Base-by-base conservation (phyloP, 305 asterid species). In the Fraxinus velutina region DNA sequence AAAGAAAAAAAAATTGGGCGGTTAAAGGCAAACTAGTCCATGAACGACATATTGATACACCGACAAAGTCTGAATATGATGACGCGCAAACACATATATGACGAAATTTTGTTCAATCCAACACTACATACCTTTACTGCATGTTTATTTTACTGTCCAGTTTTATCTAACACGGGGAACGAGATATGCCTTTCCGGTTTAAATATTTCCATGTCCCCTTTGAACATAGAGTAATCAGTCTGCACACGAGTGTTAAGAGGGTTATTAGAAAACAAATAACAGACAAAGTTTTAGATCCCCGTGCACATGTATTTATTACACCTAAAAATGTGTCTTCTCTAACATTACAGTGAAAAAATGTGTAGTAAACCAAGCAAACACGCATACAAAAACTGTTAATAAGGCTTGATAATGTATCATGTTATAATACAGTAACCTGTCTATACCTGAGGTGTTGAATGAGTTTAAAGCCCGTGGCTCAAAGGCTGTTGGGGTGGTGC, bases 201-300 rank as follows among this genome's bases (percentile, higher is more conserved):
- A 85, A 68, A 79, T 73, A 78, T 73, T 73, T 36, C 73, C 15
- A n/a, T 77, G 79, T 85, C 80, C 76, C 80, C 80, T 86, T 89
- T 84, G 89, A 85, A 89, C 78, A 52, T 15, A 81, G 75, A 77
- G 80, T 84, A 82, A 84, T 74, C 80, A 83, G 87, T 55, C 73
- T 79, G 88, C 90, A 84, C 93, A 91, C 94, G 89, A 84, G 91
- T 83, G 86, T 82, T 83, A 76, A 80, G 77, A 81, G 86, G 79
- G 81, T 79, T 78, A 70, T 77, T 62, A 62, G 85, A 79, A 80
- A 44, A 80, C 83, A 29, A 22, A 36, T 60, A 82, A 84, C 85
- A 85, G 94, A 86, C 90, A 90, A 86, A 57, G 81, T 86, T 90
- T 86, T 86, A 64, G 89, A 86, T 83, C 78, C 83, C 73, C 77